Percentiles rank a stretch among this genome's conserved stretches.
Evolutionary conservation across 257 asterid species (phyloP).

Genomic region (Datura wrightii): DNA sequence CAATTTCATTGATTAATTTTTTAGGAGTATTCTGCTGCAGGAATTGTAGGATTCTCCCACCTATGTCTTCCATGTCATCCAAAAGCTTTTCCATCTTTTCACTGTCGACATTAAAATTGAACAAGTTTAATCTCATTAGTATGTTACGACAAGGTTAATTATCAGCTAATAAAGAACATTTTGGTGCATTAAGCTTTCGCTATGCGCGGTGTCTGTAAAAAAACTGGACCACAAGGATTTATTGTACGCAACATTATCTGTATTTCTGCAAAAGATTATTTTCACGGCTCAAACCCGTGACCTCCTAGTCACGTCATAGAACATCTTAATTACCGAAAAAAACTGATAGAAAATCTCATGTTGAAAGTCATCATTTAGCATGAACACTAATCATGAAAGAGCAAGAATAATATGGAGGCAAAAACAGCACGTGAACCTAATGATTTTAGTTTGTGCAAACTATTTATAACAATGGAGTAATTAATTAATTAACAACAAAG

Average conservation of each 20-base stretch:
- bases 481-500: too few species aligned
- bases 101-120: slow-evolving; percentile 39
- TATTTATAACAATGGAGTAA: too few species aligned
- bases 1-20: slow-evolving; percentile 27
- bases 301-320: too few species aligned
- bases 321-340: too few species aligned
- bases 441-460: neutral
- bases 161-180: neutral
- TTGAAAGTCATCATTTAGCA: neutral
- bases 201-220: too few species aligned
- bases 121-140: neutral
- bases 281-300: too few species aligned
- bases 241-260: too few species aligned
- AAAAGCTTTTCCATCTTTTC: slow-evolving; percentile 64
- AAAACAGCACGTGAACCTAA: neutral
- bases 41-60: slow-evolving; percentile 47
- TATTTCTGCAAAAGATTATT: too few species aligned
- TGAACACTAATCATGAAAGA: neutral
- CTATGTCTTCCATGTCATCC: slow-evolving; percentile 50
- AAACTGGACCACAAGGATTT: too few species aligned
- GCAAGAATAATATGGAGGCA: neutral
- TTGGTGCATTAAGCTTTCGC: too few species aligned
- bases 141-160: neutral
- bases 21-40: slow-evolving; percentile 43
- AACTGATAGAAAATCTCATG: neutral